Evolutionary conservation across 805 yeast species (phyloP), one percentile per base, ranked within the genome.

Genomic region (Jamesozyma jinghongensis): DNA sequence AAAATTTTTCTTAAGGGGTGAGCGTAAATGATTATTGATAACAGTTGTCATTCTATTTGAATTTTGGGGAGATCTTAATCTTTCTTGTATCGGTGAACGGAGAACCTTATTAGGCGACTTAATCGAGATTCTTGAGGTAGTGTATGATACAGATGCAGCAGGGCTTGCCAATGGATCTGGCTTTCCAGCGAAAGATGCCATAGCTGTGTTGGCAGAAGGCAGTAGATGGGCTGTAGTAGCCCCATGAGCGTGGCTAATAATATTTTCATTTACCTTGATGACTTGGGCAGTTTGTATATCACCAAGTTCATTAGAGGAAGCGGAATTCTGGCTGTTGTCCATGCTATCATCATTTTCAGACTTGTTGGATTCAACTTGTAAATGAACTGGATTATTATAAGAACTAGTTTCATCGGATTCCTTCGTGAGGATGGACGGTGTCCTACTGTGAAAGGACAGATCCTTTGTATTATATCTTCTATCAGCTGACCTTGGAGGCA

Each of bases 401-500:
- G 26, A n/a, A n/a, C n/a, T 22, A 22, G 26, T 10, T 22, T 22
- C 26, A 10, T 22, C 26, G 26, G 10, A 7, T 7, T 34, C 36
- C 8, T 22, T 17, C 4, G 4, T 12, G 16, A 32, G 17, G 6
- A 25, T 31, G 8, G 16, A n/a, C 17, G 36, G 36, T 6, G 41
- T 17, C 3, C 32, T 19, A 5, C 13, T 8, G 11, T 8, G 19
- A 13, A 19, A 10, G 3, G 25, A 36, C 31, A 48, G 29, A 35
- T 53, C 50, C 19, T 54, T 56, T 7, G 46, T 38, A 25, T 53
- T 47, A 17, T 40, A 47, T 32, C 45, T 46, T 38, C 71, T 61
- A 25, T 66, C 66, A 0, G 64, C 63, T 1, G 72, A 67, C 40
- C 72, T 55, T 26, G 69, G 66, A 7, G 72, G 72, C 14, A 59